Evolutionary conservation across 345 rosid genomes (phyloP).

Genomic region (Rubroshorea leprosula): DNA sequence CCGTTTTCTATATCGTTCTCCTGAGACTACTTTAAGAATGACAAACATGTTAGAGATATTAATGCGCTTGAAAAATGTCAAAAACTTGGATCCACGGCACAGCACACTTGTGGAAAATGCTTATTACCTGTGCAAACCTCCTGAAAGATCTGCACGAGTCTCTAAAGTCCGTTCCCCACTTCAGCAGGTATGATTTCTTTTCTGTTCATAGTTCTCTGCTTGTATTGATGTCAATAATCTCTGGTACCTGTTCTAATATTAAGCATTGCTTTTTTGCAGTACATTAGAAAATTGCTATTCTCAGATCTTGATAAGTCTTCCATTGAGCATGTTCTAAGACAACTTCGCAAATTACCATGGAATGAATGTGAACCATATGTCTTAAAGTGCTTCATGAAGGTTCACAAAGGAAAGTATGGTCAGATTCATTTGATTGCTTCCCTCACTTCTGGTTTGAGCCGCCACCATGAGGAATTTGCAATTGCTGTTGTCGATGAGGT

Average conservation of each 20-base stretch:
- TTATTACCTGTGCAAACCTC: conserved; percentile 96
- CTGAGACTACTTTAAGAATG: conserved; percentile 91
- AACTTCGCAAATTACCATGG: conserved; percentile 97
- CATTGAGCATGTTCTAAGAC: conserved; percentile 86
- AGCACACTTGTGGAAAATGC: conserved; percentile 99
- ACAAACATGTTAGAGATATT: conserved; percentile 96
- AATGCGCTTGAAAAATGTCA: conserved; percentile 99
- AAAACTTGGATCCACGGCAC: conserved; percentile 96
- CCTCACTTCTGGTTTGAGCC: conserved; percentile 94
- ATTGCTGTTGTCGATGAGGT: conserved; percentile 99
- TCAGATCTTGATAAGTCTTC: conserved; percentile 95
- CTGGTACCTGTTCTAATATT: conserved; percentile 6
- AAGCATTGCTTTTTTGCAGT: conserved; percentile 42
- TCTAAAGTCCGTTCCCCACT: conserved; percentile 89
- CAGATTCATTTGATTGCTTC: conserved; percentile 98
- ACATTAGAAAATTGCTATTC: conserved; percentile 81
- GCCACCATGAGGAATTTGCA: conserved; percentile 96
- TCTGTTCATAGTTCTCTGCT: not conserved
- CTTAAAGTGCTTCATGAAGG: conserved; percentile 96
- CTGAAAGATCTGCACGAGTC: conserved; percentile 93
- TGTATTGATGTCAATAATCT: conserved; percentile 7
- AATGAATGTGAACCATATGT: conserved; percentile 86
- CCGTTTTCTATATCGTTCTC: conserved; percentile 92
- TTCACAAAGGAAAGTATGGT: conserved; percentile 91
- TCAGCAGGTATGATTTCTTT: conserved; percentile 57